Evolutionary conservation across 305 asterid genomes (phyloP).

Genomic region (Lippia alba): DNA sequence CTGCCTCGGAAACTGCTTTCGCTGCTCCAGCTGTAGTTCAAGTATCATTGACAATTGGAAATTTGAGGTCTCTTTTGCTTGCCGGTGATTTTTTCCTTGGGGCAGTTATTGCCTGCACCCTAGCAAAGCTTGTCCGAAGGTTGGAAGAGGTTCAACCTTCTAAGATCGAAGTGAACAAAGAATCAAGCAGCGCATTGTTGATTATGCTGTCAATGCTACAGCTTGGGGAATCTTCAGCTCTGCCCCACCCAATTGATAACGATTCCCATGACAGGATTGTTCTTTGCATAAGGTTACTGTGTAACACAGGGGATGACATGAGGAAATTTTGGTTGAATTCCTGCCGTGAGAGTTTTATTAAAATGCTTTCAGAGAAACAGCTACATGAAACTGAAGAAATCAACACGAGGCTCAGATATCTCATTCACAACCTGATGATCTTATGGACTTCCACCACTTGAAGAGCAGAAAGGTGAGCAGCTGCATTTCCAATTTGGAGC

Average conservation of each 20-base stretch:
- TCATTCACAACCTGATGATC: slow-evolving; percentile 93
- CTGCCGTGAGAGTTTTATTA: slow-evolving; percentile 93
- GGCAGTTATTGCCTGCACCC: slow-evolving; percentile 86
- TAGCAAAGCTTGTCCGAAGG: slow-evolving; percentile 78
- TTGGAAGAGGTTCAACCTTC: slow-evolving; percentile 91
- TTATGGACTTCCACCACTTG: slow-evolving; percentile 93
- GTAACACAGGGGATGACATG: slow-evolving; percentile 68
- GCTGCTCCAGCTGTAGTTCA: slow-evolving; percentile 81
- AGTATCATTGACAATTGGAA: slow-evolving; percentile 68
- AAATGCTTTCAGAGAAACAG: slow-evolving; percentile 94
- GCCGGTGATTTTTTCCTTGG: slow-evolving; percentile 96
- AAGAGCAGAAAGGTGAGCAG: slow-evolving; percentile 85
- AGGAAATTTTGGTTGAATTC: slow-evolving; percentile 87
- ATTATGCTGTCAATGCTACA: slow-evolving; percentile 87
- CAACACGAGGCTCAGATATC: slow-evolving; percentile 81
- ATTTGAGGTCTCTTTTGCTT: slow-evolving; percentile 92
- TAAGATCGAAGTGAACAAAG: slow-evolving; percentile 83
- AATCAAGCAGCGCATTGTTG: slow-evolving; percentile 62
- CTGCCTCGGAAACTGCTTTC: slow-evolving; percentile 75
- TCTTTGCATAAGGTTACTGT: slow-evolving; percentile 78
- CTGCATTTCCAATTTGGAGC: slow-evolving; percentile 23
- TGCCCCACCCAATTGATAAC: slow-evolving; percentile 92
- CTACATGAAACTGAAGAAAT: slow-evolving; percentile 91
- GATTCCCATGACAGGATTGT: slow-evolving; percentile 91
- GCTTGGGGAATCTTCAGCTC: slow-evolving; percentile 88